Conservation (phyloP, 257 asterid species). For the Rehmannia glutinosa region DNA sequence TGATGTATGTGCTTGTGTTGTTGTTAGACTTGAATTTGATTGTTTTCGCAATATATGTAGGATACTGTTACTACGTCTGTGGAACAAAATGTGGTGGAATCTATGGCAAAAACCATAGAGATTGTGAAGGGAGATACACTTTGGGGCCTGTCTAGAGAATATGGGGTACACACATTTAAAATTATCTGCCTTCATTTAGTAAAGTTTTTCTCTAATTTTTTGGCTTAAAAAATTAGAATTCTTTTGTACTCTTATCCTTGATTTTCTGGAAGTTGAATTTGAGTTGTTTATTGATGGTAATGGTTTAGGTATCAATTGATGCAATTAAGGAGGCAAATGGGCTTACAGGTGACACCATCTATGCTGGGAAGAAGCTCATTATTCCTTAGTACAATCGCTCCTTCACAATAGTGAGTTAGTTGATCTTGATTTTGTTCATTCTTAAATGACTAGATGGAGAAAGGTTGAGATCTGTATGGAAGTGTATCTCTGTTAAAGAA, state of each 20-base stretch:
- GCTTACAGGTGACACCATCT: constrained; percentile 31
- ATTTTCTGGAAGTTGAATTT: background rate
- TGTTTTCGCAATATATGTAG: constrained; percentile 7
- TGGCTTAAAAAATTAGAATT: background rate
- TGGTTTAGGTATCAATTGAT: constrained; percentile 30
- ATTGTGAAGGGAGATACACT: constrained; percentile 39
- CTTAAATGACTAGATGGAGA: no score
- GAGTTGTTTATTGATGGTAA: background rate
- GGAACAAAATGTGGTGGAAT: constrained; percentile 17
- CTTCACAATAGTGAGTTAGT: background rate
- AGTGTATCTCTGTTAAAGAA: no score
- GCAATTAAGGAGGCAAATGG: constrained; percentile 38
- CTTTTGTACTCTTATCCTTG: background rate
- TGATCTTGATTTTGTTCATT: background rate
- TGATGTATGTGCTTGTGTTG: no score
- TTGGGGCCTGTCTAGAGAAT: constrained; percentile 36
- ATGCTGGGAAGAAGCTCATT: constrained; percentile 32
- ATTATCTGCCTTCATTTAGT: background rate
- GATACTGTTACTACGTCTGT: constrained; percentile 9
- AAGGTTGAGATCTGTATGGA: no score
- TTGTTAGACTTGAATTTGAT: background rate
- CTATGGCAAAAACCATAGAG: constrained; percentile 21
- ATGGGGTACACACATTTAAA: constrained; percentile 23
- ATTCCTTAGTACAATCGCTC: constrained; percentile 13
- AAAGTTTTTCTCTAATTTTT: background rate